phyloP scores from a whole-genome alignment of 2,329 filamentous ascomycete genomes.

The Orbilia ellipsospora region DNA sequence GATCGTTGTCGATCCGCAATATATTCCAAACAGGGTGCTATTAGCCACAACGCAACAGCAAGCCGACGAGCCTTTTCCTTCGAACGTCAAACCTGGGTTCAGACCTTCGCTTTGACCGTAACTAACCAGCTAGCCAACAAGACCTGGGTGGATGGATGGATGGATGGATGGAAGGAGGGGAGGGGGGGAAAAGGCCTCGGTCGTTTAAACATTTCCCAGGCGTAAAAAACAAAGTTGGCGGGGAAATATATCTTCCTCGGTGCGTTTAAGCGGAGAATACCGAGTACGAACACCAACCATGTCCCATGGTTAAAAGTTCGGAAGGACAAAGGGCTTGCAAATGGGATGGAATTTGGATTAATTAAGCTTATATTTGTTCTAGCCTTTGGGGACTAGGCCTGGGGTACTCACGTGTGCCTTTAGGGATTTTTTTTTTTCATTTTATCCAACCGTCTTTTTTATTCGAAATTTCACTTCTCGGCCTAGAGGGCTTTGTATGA shows the following conservation, averaged over 20 bases:
- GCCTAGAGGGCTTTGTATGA: not conserved
- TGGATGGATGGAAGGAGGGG: not conserved
- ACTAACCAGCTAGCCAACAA: not conserved
- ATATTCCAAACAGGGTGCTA: slow-evolving; percentile 44
- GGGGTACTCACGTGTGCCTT: too few species aligned
- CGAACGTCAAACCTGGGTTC: slow-evolving; percentile 15
- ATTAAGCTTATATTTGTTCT: too few species aligned
- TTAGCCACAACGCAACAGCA: slow-evolving; percentile 52
- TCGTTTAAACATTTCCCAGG: too few species aligned
- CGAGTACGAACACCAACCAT: not conserved
- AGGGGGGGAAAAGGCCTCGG: not conserved
- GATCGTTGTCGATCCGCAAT: slow-evolving; percentile 48
- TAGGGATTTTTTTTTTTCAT: too few species aligned
- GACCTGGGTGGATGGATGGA: not conserved
- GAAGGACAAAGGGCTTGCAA: not conserved
- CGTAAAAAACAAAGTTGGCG: slow-evolving; percentile 19
- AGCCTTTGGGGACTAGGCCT: too few species aligned
- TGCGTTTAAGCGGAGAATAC: slow-evolving; percentile 7
- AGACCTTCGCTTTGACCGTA: not conserved
- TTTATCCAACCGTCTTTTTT: too few species aligned
- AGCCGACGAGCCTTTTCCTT: slow-evolving; percentile 37
- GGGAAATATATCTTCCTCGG: slow-evolving; percentile 28
- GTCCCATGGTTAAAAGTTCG: not conserved
- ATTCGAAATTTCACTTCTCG: too few species aligned
- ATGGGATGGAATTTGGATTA: too few species aligned